Evolutionary conservation across 805 yeast genomes (phyloP).

Genomic region (Candida parachauliodes): DNA sequence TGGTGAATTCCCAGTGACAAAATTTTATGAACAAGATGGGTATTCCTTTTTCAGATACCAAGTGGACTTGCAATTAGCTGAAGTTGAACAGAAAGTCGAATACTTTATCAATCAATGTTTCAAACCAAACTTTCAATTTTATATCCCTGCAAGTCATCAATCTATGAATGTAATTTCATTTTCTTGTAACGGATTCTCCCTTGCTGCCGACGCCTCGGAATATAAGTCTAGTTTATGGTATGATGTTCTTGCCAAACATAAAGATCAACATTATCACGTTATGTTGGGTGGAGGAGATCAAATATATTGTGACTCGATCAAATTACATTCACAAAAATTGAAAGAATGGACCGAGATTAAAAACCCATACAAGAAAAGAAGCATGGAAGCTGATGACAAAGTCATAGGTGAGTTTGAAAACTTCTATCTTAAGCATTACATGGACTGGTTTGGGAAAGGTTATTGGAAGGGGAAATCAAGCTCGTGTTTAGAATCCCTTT

Average conservation of each 20-base stretch:
- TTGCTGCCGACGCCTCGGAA: slow-evolving; percentile 59
- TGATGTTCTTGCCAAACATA: slow-evolving; percentile 73
- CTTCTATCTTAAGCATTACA: slow-evolving; percentile 70
- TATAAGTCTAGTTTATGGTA: slow-evolving; percentile 82
- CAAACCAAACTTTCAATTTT: slow-evolving; percentile 52
- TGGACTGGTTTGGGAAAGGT: slow-evolving; percentile 89
- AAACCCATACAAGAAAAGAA: slow-evolving; percentile 42
- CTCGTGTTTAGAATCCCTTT: slow-evolving; percentile 59
- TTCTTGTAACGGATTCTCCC: slow-evolving; percentile 89
- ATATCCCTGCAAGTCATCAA: slow-evolving; percentile 57
- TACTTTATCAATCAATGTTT: slow-evolving; percentile 53
- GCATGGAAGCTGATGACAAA: slow-evolving; percentile 40
- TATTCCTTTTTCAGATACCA: slow-evolving; percentile 64
- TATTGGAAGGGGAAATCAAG: slow-evolving; percentile 73
- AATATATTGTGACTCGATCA: slow-evolving; percentile 81
- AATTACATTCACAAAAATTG: slow-evolving; percentile 50
- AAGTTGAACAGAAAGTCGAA: slow-evolving; percentile 56
- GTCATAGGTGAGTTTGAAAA: slow-evolving; percentile 53
- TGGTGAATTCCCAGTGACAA: slow-evolving; percentile 47
- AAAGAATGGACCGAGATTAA: slow-evolving; percentile 60
- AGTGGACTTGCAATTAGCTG: slow-evolving; percentile 46
- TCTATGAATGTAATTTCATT: slow-evolving; percentile 80
- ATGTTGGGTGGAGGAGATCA: slow-evolving; percentile 99
- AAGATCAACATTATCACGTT: slow-evolving; percentile 66
- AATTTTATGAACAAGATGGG: slow-evolving; percentile 43